Conservation (phyloP, 371 early-diverging fungal genomes). For the Sanchytrium tribonematis region DNA sequence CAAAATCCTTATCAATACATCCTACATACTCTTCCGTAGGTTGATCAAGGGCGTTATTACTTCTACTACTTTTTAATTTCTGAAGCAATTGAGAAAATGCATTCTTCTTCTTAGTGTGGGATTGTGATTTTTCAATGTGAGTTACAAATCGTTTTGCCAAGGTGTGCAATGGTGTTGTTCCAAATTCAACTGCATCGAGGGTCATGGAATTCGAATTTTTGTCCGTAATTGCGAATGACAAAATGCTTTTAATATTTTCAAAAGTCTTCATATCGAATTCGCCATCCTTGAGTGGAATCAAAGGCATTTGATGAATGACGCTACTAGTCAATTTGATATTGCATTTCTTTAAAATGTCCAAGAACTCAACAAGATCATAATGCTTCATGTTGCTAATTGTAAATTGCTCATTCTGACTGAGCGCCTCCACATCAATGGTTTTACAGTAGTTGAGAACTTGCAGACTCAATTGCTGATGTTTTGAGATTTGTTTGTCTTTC, state of each 20-base stretch:
- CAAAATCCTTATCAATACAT: neutral
- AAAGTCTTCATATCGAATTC: neutral
- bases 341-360: neutral
- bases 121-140: neutral
- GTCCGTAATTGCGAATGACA: neutral
- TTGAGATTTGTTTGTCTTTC: neutral
- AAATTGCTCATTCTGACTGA: neutral
- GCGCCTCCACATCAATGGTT: neutral
- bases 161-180: neutral
- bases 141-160: neutral
- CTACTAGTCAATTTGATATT: neutral
- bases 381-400: neutral
- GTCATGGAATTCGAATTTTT: neutral
- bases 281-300: neutral
- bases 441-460: neutral
- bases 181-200: neutral
- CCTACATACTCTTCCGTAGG: neutral
- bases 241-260: neutral
- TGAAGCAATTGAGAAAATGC: neutral
- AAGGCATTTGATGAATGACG: neutral
- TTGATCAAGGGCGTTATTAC: too few relatives aligned
- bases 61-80: neutral
- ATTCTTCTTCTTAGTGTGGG: neutral
- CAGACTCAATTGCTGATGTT: neutral
- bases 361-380: neutral